A percentile compares a stretch with the other conserved stretches of the same genome.
Conservation (phyloP, 2,329 filamentous ascomycete genomes). For the Fusarium brachygibbosum region DNA sequence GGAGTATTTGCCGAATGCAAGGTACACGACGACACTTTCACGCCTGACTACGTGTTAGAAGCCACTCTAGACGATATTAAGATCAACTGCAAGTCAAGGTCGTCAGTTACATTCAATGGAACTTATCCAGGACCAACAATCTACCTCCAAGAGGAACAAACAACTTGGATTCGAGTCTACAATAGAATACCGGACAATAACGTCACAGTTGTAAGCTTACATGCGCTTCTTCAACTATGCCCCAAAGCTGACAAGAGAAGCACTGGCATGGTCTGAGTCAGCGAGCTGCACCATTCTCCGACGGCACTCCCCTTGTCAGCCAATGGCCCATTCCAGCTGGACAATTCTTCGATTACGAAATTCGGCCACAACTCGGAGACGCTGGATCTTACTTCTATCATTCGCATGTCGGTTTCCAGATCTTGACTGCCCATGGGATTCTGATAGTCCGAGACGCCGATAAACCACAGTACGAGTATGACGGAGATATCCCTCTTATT, state of each 20-base stretch:
- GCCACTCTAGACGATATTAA: slow-evolving; percentile 23
- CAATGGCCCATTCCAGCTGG: slow-evolving; percentile 75
- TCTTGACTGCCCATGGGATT: slow-evolving; percentile 67
- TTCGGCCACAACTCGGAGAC: slow-evolving; percentile 64
- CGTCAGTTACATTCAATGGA: slow-evolving; percentile 24
- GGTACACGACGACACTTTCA: slow-evolving; percentile 19
- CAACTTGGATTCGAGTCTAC: slow-evolving; percentile 38
- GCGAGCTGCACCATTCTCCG: slow-evolving; percentile 71
- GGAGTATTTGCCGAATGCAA: slow-evolving; percentile 7
- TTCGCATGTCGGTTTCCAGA: slow-evolving; percentile 75
- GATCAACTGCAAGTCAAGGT: slow-evolving; percentile 20
- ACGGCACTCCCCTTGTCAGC: slow-evolving; percentile 70
- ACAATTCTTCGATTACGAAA: slow-evolving; percentile 77
- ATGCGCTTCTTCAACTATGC: accelerated
- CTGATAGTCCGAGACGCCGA: slow-evolving; percentile 62
- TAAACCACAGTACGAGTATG: slow-evolving; percentile 71
- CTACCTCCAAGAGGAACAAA: slow-evolving; percentile 24
- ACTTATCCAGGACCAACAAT: slow-evolving; percentile 25
- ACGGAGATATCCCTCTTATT: slow-evolving; percentile 67
- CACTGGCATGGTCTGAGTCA: slow-evolving; percentile 77
- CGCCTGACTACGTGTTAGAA: slow-evolving; percentile 31
- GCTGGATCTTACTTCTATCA: slow-evolving; percentile 78
- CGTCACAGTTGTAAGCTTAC: slow-evolving; percentile 32
- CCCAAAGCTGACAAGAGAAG: slow-evolving; percentile 52
- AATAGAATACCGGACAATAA: slow-evolving; percentile 23